Evolutionary conservation across 225 moss, liverwort and hornwort genomes (phyloP).

Genomic region (Physcomitrellopsis africana): DNA sequence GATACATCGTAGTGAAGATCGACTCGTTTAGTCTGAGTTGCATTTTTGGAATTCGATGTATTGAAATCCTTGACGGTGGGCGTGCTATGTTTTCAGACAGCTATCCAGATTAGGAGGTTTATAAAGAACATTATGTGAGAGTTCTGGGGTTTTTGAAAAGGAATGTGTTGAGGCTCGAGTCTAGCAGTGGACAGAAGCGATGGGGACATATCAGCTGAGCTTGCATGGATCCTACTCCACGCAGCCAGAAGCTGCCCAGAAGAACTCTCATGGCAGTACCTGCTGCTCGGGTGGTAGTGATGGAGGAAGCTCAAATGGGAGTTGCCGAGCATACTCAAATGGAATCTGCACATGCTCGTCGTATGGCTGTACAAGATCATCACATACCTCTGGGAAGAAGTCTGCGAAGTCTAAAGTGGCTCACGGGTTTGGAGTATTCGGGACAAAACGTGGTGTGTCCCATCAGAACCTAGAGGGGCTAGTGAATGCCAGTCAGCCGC

Average conservation of each 20-base stretch:
- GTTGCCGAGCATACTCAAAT: too few species aligned
- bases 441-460: constrained; percentile 34
- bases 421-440: constrained; percentile 16
- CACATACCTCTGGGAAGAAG: constrained; percentile 10
- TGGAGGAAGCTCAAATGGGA: too few species aligned
- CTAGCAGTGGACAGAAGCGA: constrained; percentile 17
- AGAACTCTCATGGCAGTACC: neutral
- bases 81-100: too few species aligned
- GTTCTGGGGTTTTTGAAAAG: neutral
- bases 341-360: too few species aligned
- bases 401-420: neutral
- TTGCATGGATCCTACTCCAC: constrained; percentile 27
- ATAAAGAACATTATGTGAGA: neutral
- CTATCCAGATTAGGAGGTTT: too few species aligned
- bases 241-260: constrained; percentile 6
- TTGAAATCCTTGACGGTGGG: too few species aligned
- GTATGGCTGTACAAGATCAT: too few species aligned
- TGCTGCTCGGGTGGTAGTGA: neutral
- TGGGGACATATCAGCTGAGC: constrained; percentile 48
- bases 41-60: too few species aligned
- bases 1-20: too few species aligned
- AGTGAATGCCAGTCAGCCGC: constrained; percentile 37
- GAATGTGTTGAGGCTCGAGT: constrained; percentile 34
- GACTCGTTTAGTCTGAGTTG: too few species aligned
- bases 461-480: constrained; percentile 36